Conservation (phyloP, 805 yeast species). For the Blastobotrys americana region DNA sequence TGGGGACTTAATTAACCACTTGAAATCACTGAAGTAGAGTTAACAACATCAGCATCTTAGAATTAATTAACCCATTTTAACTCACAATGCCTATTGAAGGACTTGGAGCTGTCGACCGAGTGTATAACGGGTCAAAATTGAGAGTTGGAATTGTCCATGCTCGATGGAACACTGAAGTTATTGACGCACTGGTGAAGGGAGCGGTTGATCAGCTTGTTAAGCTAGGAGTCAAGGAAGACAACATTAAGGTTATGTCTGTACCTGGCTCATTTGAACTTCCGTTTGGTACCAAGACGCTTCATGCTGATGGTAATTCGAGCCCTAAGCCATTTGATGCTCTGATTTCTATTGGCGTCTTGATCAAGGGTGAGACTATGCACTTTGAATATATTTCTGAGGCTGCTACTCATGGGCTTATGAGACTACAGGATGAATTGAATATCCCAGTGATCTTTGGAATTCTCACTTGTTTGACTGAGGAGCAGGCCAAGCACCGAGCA, state of each 20-base stretch:
- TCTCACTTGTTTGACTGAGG: conserved; percentile 86
- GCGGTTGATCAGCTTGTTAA: conserved; percentile 52
- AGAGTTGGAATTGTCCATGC: conserved; percentile 88
- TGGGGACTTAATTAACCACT: too few relatives aligned
- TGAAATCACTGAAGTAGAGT: too few relatives aligned
- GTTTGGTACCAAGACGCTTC: conserved; percentile 51
- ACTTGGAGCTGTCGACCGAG: conserved; percentile 62
- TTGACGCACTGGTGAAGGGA: conserved; percentile 74
- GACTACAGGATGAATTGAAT: conserved; percentile 57
- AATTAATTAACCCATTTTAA: too few relatives aligned
- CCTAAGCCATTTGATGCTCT: conserved; percentile 59
- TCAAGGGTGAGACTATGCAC: conserved; percentile 97
- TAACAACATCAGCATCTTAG: too few relatives aligned
- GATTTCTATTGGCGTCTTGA: conserved; percentile 88
- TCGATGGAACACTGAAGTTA: conserved; percentile 82
- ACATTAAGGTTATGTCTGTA: conserved; percentile 74
- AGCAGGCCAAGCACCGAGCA: conserved; percentile 89
- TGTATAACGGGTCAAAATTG: conserved; percentile 51
- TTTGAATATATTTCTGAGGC: conserved; percentile 95
- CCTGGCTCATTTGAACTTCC: conserved; percentile 97
- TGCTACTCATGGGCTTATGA: conserved; percentile 78
- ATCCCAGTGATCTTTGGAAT: conserved; percentile 90
- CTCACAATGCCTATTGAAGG: conserved; percentile 50
- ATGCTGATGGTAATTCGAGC: conserved; percentile 8
- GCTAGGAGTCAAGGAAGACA: conserved; percentile 66